Conservation (phyloP, 2,329 filamentous ascomycete genomes). For the Trichoderma sp. region DNA sequence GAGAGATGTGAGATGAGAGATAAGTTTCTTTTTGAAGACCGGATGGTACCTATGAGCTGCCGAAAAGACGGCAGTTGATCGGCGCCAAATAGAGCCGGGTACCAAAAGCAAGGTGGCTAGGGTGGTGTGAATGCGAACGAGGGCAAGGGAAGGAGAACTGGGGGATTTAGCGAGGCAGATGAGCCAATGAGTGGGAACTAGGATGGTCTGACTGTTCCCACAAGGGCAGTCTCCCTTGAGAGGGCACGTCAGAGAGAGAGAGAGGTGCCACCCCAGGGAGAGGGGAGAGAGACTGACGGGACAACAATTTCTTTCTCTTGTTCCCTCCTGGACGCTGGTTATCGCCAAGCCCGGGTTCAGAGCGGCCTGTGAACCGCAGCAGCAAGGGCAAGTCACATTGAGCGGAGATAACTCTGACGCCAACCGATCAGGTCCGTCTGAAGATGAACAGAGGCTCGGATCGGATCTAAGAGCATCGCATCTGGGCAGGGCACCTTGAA, state of each 20-base stretch:
- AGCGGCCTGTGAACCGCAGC: constrained; percentile 10
- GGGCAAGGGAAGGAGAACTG: constrained; percentile 13
- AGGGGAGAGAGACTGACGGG: background rate
- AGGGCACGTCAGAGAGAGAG: constrained; percentile 21
- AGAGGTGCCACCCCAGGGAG: constrained; percentile 11
- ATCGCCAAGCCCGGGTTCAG: constrained; percentile 11
- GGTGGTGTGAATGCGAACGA: constrained; percentile 2
- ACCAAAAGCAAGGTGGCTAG: constrained; percentile 13
- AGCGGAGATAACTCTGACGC: constrained; percentile 17
- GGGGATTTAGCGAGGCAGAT: background rate
- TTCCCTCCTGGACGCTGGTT: background rate
- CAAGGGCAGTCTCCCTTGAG: constrained; percentile 21
- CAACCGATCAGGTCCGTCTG: background rate
- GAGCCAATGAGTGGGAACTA: constrained; percentile 9
- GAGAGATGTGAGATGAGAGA: constrained; percentile 29
- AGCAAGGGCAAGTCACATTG: constrained; percentile 10
- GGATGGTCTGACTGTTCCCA: constrained; percentile 10
- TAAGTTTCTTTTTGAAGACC: constrained; percentile 36
- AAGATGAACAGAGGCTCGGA: constrained; percentile 9
- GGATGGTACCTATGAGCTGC: constrained; percentile 32
- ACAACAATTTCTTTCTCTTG: background rate
- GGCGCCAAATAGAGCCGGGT: constrained; percentile 13
- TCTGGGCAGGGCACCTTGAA: constrained; percentile 9
- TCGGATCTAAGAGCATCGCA: constrained; percentile 17
- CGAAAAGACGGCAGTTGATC: constrained; percentile 23